Evolutionary conservation across 1,139 yeast species (phyloP).

Genomic region (Maudiozyma humilis): DNA sequence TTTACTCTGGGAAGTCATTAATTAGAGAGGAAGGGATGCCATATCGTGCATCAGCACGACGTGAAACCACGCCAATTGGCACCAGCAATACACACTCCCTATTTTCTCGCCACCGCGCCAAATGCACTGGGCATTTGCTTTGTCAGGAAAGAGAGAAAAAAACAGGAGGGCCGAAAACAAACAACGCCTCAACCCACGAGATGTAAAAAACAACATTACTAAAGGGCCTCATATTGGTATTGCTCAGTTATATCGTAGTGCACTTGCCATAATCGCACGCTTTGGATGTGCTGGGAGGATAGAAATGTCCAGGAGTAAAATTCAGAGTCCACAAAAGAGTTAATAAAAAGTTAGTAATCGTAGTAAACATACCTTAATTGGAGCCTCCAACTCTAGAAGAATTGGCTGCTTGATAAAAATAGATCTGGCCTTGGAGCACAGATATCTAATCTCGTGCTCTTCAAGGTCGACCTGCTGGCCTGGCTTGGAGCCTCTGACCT

Average conservation of each 20-base stretch:
- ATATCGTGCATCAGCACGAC: background rate
- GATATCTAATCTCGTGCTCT: constrained; percentile 89
- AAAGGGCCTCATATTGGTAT: no score
- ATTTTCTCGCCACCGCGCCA: background rate
- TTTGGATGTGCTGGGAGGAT: no score
- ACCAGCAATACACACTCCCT: background rate
- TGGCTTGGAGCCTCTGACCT: constrained; percentile 96
- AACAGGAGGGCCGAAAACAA: background rate
- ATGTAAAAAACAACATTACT: no score
- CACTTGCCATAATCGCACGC: no score
- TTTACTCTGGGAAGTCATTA: no score
- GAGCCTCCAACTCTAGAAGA: constrained; percentile 89
- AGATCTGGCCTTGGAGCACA: constrained; percentile 96
- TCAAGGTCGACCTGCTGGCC: constrained; percentile 92
- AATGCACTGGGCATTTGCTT: background rate
- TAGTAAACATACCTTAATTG: constrained; percentile 62
- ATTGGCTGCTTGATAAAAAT: constrained; percentile 97
- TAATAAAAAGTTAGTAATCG: constrained; percentile 2
- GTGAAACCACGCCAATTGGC: background rate
- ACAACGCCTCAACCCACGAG: background rate
- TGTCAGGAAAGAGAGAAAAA: background rate
- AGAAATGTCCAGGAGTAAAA: background rate
- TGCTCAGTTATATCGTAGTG: no score
- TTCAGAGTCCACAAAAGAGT: no score
- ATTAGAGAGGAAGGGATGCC: no score